A percentile compares a stretch with the other conserved stretches of the same genome.
phyloP scores from a whole-genome alignment of 164 flowering plant genomes.

The Macadamia integrifolia region DNA sequence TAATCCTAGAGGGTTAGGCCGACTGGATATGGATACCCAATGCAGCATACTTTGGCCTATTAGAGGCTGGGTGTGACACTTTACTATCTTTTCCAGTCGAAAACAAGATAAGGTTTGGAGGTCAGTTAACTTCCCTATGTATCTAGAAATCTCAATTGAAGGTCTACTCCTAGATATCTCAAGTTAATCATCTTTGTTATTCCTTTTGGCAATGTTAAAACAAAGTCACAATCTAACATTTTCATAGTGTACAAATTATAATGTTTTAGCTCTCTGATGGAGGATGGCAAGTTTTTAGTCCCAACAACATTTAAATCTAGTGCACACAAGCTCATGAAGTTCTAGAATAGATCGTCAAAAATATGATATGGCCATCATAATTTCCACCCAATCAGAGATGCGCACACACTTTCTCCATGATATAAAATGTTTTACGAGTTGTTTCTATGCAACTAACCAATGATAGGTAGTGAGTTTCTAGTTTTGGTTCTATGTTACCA shows the following conservation, averaged over 20 bases:
- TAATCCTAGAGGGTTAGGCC: too few relatives aligned
- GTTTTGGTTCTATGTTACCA: not conserved
- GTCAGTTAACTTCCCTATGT: too few relatives aligned
- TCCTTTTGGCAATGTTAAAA: not conserved
- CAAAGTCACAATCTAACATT: not conserved
- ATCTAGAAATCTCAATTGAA: too few relatives aligned
- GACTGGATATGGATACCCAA: too few relatives aligned
- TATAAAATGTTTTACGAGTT: not conserved
- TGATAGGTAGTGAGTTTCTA: not conserved
- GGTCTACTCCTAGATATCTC: too few relatives aligned
- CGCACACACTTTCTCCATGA: not conserved
- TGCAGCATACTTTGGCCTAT: too few relatives aligned
- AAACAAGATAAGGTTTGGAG: too few relatives aligned
- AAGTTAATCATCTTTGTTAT: too few relatives aligned
- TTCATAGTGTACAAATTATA: too few relatives aligned
- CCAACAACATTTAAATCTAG: conserved; percentile 4
- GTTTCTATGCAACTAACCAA: not conserved
- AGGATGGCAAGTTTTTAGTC: not conserved
- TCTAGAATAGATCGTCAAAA: not conserved
- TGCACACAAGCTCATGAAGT: conserved; percentile 6
- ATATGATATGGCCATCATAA: too few relatives aligned
- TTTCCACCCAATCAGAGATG: not conserved
- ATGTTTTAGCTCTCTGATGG: not conserved
- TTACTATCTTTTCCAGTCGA: too few relatives aligned
- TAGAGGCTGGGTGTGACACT: too few relatives aligned